phyloP scores from a whole-genome alignment of 2,329 filamentous ascomycete species.

The Colletotrichum simmondsii region DNA sequence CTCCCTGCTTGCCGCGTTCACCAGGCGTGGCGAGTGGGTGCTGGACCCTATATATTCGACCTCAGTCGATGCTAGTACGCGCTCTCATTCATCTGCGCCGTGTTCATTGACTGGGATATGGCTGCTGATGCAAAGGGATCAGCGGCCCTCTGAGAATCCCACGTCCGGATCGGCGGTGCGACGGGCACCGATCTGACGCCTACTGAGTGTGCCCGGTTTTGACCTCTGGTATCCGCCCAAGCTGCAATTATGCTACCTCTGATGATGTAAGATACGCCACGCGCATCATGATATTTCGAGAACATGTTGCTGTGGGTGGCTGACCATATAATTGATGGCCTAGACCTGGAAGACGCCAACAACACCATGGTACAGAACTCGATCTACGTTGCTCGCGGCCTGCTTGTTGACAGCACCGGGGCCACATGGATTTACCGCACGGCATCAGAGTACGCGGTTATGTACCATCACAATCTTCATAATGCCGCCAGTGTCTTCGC shows the following conservation, averaged over 20 bases:
- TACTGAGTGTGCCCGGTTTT: conserved; percentile 66
- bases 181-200: conserved; percentile 74
- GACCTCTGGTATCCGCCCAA: conserved; percentile 55
- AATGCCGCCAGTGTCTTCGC: conserved; percentile 63
- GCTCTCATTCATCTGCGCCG: conserved; percentile 54
- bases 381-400: conserved; percentile 48
- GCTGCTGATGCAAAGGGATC: conserved; percentile 16
- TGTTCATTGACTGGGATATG: conserved; percentile 75
- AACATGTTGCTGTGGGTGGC: conserved; percentile 75
- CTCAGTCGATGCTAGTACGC: conserved; percentile 5
- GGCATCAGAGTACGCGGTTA: conserved; percentile 59
- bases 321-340: conserved; percentile 64
- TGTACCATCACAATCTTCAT: conserved; percentile 63
- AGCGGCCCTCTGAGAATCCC: conserved; percentile 46
- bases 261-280: conserved; percentile 57
- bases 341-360: conserved; percentile 55
- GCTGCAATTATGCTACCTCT: conserved; percentile 71
- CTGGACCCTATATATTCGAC: conserved; percentile 35
- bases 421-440: conserved; percentile 55
- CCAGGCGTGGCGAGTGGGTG: conserved; percentile 31
- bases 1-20: conserved; percentile 8
- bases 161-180: conserved; percentile 78
- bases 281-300: conserved; percentile 61
- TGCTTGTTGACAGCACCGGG: conserved; percentile 45
- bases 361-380: conserved; percentile 63